A percentile compares a stretch with the other conserved stretches of the same genome.
phyloP scores from a whole-genome alignment of 2,329 filamentous ascomycete species.

The Aspergillus transmontanensis region DNA sequence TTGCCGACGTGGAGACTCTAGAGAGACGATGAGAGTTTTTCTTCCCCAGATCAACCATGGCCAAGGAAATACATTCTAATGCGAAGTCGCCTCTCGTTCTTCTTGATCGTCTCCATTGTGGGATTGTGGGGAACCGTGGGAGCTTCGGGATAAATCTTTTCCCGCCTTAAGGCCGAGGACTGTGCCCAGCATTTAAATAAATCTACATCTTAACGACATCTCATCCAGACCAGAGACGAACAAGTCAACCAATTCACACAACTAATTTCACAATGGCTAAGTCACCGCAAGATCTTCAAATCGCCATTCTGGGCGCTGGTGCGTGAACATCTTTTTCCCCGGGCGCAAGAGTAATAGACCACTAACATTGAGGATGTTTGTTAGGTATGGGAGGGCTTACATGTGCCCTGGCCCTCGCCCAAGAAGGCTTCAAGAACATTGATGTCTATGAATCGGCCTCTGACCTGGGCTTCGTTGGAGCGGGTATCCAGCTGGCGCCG shows the following conservation, averaged over 20 bases:
- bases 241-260: not conserved
- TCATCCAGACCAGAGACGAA: too few species aligned
- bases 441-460: constrained; percentile 74
- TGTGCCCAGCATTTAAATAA: not conserved
- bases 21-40: not conserved
- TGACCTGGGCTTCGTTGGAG: constrained; percentile 77
- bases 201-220: not conserved
- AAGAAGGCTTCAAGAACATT: constrained; percentile 73
- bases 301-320: constrained; percentile 53
- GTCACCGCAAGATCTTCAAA: constrained; percentile 38
- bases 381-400: constrained; percentile 74
- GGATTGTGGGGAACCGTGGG: constrained; percentile 17
- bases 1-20: constrained; percentile 10
- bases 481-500: constrained; percentile 80
- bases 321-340: not conserved
- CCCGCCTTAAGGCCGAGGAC: constrained; percentile 10
- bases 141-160: constrained; percentile 15
- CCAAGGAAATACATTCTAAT: too few species aligned
- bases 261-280: constrained; percentile 25
- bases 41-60: too few species aligned
- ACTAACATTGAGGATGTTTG: not conserved
- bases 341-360: not conserved
- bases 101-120: constrained; percentile 9
- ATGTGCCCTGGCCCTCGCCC: constrained; percentile 71
- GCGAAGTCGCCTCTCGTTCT: too few species aligned